phyloP scores from a whole-genome alignment of 2,329 filamentous ascomycete genomes.

The Aspergillus fructus region DNA sequence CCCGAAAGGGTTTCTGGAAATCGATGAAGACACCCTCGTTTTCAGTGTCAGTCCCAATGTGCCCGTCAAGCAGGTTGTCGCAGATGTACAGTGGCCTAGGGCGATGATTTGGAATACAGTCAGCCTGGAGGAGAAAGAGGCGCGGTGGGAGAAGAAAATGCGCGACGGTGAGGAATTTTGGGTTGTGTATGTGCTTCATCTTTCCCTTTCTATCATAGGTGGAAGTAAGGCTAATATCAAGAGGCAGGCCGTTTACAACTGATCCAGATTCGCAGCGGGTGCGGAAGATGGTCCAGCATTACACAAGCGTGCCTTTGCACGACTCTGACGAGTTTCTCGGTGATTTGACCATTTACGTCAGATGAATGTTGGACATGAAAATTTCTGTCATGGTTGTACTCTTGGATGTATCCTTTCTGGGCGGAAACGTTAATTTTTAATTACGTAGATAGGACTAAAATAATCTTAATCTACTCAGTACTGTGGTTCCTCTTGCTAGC shows the following conservation, averaged over 20 bases:
- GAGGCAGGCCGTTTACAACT: conserved; percentile 17
- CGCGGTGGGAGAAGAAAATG: conserved; percentile 15
- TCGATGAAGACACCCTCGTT: conserved; percentile 40
- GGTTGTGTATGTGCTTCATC: conserved; percentile 14
- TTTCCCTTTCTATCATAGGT: neutral
- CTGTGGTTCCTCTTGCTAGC: neutral
- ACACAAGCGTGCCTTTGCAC: conserved; percentile 13
- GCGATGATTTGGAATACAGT: conserved; percentile 30
- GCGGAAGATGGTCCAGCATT: conserved; percentile 21
- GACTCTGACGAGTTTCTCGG: conserved; percentile 22
- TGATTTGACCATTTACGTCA: conserved; percentile 21
- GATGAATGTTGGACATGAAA: neutral
- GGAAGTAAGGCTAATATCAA: neutral
- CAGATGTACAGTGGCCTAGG: conserved; percentile 38
- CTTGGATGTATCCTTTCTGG: neutral
- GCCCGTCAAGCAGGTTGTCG: conserved; percentile 39
- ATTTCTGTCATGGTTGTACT: neutral
- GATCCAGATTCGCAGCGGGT: conserved; percentile 24
- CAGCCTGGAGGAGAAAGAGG: conserved; percentile 2
- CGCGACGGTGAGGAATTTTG: conserved; percentile 18
- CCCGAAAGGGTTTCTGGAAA: conserved; percentile 36
- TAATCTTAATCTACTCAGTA: neutral
- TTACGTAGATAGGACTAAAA: neutral
- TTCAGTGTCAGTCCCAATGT: conserved; percentile 34
- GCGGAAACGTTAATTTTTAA: neutral